Base-by-base conservation (phyloP, 1,284 basidiomycete genomes). In the Puccinia polysora region DNA sequence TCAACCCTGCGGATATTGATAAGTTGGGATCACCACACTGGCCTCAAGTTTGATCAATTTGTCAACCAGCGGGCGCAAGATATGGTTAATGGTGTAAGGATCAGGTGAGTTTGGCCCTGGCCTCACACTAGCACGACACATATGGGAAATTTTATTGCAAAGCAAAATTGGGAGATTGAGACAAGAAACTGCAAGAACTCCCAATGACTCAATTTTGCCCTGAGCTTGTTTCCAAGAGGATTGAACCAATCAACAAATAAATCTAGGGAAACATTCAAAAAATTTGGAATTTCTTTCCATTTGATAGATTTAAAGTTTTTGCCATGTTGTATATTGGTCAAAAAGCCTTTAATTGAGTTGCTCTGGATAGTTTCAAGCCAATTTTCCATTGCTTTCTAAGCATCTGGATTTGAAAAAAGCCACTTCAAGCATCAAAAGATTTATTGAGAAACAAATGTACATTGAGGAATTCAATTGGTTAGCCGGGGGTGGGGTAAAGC, bases 231-330 rank as follows among this genome's bases (percentile, higher is more conserved):
- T 32, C 65, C 55, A 25, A 28, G 38, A 6, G 43, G 52, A 43
- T 68, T 68, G 40, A 68, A 68, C 65, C 65, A 68, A 23, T 68
- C 55, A 49, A 68, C 50, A 43, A 59, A 68, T 32, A 68, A 30
- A 47, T 52, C 56, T 2, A 68, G 1, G 2, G 12, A 38, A 2
- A 68, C 8, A 5, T 68, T 56, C 23, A 68, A 43, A 18, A 40
- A 25, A 23, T 58, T 14, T 14, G 65, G 36, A 0, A 14, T 23
- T 18, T 38, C 15, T 45, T 38, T 28, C 23, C 6, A 18, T 45
- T 32, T 20, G 10, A 45, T 8, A n/a, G 32, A 8, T 38, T 6
- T 56, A 20, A 47, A 56, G 38, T 4, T 56, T 2, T 3, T 38
- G 2, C 53, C 53, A n/a, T 58, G 38, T 45, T 56, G 52, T 18